Evolutionary conservation across 306 rosid genomes (phyloP).

Genomic region (Medicago arabica): DNA sequence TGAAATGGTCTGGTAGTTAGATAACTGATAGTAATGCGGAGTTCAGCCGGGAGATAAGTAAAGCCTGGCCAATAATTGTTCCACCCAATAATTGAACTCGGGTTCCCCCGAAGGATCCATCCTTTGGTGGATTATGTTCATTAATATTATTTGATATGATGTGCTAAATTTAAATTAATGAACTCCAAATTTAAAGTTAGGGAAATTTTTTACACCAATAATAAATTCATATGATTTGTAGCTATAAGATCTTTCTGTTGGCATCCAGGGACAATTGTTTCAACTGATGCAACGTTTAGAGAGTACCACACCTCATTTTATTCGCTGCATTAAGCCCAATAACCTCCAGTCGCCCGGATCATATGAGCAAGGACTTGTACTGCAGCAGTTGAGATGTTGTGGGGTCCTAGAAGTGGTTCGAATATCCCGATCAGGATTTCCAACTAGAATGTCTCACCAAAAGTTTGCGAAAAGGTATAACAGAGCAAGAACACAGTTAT

Average conservation of each 20-base stretch:
- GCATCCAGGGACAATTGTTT: slow-evolving; percentile 85
- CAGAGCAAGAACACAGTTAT: slow-evolving; percentile 24
- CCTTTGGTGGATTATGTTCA: neutral
- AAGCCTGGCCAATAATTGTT: no score
- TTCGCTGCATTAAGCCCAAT: slow-evolving; percentile 98
- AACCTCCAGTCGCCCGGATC: slow-evolving; percentile 90
- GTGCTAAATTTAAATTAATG: neutral
- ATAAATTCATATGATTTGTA: slow-evolving; percentile 8
- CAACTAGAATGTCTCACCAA: slow-evolving; percentile 95
- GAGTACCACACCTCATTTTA: slow-evolving; percentile 97
- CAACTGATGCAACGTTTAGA: slow-evolving; percentile 94
- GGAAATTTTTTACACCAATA: neutral
- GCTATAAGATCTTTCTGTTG: slow-evolving; percentile 39
- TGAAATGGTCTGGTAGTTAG: slow-evolving; percentile 12
- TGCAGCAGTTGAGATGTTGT: slow-evolving; percentile 96
- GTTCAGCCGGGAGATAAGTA: no score
- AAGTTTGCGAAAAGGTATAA: slow-evolving; percentile 93
- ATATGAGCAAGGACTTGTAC: slow-evolving; percentile 94
- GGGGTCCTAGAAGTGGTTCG: slow-evolving; percentile 99
- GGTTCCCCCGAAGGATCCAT: no score
- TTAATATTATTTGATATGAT: neutral
- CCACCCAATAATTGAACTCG: no score
- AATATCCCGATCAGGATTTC: slow-evolving; percentile 97
- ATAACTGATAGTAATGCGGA: neutral
- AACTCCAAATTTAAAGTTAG: neutral